A percentile compares a stretch with the other conserved stretches of the same genome.
Conservation (phyloP, 305 asterid species). For the Andrographis paniculata region DNA sequence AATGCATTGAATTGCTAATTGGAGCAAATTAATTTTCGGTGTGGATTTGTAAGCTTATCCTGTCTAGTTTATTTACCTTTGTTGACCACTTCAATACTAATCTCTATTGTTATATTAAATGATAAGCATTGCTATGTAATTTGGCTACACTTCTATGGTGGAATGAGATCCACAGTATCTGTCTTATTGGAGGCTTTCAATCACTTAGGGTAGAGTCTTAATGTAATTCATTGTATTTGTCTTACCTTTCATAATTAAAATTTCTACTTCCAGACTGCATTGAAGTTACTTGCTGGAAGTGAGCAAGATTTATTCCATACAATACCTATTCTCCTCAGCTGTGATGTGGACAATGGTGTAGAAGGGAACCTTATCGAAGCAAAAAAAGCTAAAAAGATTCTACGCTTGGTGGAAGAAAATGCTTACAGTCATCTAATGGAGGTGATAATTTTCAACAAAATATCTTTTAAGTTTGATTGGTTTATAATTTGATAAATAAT, state of each 20-base stretch:
- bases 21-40: no score
- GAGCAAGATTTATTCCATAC: slow-evolving; percentile 46
- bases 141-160: no score
- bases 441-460: slow-evolving; percentile 33
- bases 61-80: not conserved
- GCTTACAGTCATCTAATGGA: slow-evolving; percentile 95
- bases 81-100: not conserved
- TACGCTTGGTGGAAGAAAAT: slow-evolving; percentile 58
- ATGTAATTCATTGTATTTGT: slow-evolving; percentile 13
- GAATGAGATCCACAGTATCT: not conserved
- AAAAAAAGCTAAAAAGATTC: slow-evolving; percentile 30
- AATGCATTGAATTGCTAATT: no score
- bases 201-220: slow-evolving; percentile 1
- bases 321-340: slow-evolving; percentile 71
- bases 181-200: not conserved
- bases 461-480: no score
- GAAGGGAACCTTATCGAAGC: slow-evolving; percentile 43
- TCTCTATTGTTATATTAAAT: not conserved
- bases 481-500: not conserved
- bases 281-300: slow-evolving; percentile 67
- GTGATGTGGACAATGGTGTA: slow-evolving; percentile 24
- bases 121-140: not conserved
- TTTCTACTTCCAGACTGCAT: slow-evolving; percentile 56
- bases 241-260: slow-evolving; percentile 14
- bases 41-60: slow-evolving; percentile 3